A percentile compares a stretch with the other conserved stretches of the same genome.
These are phyloP conservation scores for Closterium sp. DNA, from an alignment of 139 green algal genomes.

Conservation along the genomic window DNA sequence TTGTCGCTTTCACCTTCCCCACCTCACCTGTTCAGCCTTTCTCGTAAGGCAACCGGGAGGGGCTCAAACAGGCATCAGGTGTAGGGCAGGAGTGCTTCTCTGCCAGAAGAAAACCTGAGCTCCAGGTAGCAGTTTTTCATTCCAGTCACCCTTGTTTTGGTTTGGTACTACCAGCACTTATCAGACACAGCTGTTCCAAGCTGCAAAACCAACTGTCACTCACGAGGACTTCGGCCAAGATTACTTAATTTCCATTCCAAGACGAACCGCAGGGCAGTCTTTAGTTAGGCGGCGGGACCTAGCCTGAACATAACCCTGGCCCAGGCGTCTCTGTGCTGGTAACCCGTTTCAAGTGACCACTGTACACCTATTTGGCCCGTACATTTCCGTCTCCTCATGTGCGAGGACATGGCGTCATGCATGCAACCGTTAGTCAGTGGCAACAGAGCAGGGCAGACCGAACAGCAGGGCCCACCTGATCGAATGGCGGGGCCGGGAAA, in stretches of 20 bases:
- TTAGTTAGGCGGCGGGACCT: not conserved
- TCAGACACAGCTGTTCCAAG: too few relatives aligned
- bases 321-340: not conserved
- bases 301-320: not conserved
- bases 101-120: not conserved
- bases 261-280: not conserved
- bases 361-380: not conserved
- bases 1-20: not conserved
- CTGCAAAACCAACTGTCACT: too few relatives aligned
- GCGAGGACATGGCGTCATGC: not conserved
- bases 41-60: too few relatives aligned
- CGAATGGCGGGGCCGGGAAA: not conserved
- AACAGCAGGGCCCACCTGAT: not conserved
- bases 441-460: not conserved
- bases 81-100: not conserved
- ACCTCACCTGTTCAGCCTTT: not conserved
- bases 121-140: not conserved
- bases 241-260: not conserved
- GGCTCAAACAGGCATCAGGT: too few relatives aligned
- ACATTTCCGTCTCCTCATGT: not conserved
- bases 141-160: too few relatives aligned
- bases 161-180: too few relatives aligned
- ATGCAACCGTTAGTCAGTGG: not conserved
- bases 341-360: not conserved
- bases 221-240: too few relatives aligned